Percentiles rank a stretch among this genome's conserved stretches.
phyloP scores from a whole-genome alignment of 2,329 filamentous ascomycete species.

The Nemania sp. region DNA sequence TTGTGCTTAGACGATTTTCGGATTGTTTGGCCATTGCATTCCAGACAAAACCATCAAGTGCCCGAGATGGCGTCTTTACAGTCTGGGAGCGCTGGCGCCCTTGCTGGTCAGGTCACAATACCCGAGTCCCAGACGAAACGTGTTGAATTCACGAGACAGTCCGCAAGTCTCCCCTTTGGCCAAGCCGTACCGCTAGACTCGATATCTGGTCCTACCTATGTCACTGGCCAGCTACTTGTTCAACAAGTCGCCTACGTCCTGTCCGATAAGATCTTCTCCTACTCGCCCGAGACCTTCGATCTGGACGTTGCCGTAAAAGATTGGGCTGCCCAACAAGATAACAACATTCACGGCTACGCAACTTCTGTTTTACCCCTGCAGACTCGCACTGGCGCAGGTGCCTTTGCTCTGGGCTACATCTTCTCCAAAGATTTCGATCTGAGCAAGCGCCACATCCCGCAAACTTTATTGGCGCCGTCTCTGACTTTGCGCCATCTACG shows the following conservation, averaged over 20 bases:
- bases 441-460: constrained; percentile 86
- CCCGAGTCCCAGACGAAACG: constrained; percentile 38
- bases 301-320: constrained; percentile 79
- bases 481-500: constrained; percentile 80
- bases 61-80: constrained; percentile 42
- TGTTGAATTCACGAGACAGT: constrained; percentile 46
- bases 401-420: constrained; percentile 92
- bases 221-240: constrained; percentile 88
- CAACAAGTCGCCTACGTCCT: constrained; percentile 95
- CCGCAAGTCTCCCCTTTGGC: constrained; percentile 61
- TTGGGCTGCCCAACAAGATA: constrained; percentile 71
- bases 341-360: constrained; percentile 80
- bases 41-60: constrained; percentile 19
- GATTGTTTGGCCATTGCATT: constrained; percentile 21
- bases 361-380: constrained; percentile 81
- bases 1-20: constrained; percentile 19
- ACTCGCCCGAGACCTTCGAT: constrained; percentile 91
- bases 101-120: constrained; percentile 38
- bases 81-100: constrained; percentile 41
- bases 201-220: constrained; percentile 86
- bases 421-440: constrained; percentile 97
- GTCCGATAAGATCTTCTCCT: constrained; percentile 96
- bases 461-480: constrained; percentile 86
- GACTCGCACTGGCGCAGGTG: constrained; percentile 84
- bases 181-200: constrained; percentile 57